These are phyloP conservation scores for Ascochyta viciae-villosae DNA, from an alignment of 2,329 filamentous ascomycete genomes.

Conservation along the genomic window DNA sequence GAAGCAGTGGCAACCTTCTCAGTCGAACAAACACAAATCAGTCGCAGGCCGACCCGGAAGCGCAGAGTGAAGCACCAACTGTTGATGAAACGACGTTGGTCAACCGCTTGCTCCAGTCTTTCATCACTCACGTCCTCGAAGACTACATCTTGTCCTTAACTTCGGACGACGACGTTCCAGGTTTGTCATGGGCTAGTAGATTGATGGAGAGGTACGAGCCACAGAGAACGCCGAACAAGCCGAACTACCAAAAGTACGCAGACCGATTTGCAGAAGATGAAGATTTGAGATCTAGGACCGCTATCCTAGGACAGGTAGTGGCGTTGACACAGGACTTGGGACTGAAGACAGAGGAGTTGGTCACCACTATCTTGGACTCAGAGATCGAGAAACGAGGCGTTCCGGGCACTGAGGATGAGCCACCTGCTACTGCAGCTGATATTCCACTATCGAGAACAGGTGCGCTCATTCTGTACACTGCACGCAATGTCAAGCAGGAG, in stretches of 20 bases:
- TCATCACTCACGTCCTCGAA: constrained; percentile 79
- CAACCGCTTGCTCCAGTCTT: constrained; percentile 72
- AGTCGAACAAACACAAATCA: constrained; percentile 44
- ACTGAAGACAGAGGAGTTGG: constrained; percentile 57
- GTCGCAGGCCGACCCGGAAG: constrained; percentile 63
- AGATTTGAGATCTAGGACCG: constrained; percentile 66
- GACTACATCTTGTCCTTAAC: constrained; percentile 69
- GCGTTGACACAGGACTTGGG: constrained; percentile 68
- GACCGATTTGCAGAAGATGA: constrained; percentile 71
- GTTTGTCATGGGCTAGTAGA: constrained; percentile 60
- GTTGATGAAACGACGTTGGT: constrained; percentile 67
- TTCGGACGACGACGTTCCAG: constrained; percentile 55
- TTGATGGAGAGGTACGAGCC: constrained; percentile 74
- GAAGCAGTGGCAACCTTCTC: constrained; percentile 58
- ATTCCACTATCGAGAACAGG: constrained; percentile 65
- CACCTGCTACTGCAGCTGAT: constrained; percentile 59
- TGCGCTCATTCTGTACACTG: constrained; percentile 61
- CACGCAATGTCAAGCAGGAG: constrained; percentile 58
- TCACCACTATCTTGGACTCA: constrained; percentile 53
- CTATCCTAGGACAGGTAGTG: constrained; percentile 75
- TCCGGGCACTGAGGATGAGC: constrained; percentile 61
- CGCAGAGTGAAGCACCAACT: constrained; percentile 53
- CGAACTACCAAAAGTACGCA: constrained; percentile 66
- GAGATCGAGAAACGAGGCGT: constrained; percentile 50
- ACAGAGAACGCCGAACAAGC: constrained; percentile 62